phyloP scores from a whole-genome alignment of 768 basidiomycete genomes.

The Paxillus ammoniavirescens region DNA sequence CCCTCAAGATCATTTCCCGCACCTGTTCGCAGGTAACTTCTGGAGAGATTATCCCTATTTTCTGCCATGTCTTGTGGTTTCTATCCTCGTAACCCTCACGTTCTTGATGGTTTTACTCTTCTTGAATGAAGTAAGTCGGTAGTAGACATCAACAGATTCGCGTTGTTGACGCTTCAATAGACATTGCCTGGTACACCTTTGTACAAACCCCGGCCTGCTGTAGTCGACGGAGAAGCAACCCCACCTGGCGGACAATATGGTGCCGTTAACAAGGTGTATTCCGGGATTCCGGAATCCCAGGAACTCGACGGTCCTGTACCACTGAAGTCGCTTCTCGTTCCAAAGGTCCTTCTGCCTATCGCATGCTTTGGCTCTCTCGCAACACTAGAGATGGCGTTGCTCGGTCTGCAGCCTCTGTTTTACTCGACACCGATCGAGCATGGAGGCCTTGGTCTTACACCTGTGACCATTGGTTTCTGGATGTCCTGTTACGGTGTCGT shows the following conservation, averaged over 20 bases:
- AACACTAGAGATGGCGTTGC: constrained; percentile 37
- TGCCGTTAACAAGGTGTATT: background rate
- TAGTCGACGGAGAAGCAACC: background rate
- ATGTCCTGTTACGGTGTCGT: constrained; percentile 36
- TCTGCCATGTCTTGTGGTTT: constrained; percentile 61
- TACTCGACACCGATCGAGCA: constrained; percentile 36
- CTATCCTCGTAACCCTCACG: constrained; percentile 47
- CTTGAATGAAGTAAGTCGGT: constrained; percentile 49
- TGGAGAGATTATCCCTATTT: constrained; percentile 57
- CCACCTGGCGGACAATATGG: background rate
- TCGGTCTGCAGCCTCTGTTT: constrained; percentile 39
- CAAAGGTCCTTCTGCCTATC: constrained; percentile 33
- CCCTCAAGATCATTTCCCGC: constrained; percentile 53
- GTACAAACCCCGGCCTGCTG: background rate
- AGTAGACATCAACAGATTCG: no score
- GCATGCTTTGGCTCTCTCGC: constrained; percentile 33
- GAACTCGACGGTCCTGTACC: constrained; percentile 34
- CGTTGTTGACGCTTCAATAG: background rate
- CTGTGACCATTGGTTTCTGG: constrained; percentile 38
- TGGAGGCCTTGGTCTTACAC: constrained; percentile 38
- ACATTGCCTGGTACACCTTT: background rate
- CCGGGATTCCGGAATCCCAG: background rate
- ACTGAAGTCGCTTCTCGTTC: constrained; percentile 37
- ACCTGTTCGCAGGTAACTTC: constrained; percentile 45
- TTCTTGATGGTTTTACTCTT: constrained; percentile 43